Percentiles rank a stretch among this genome's conserved stretches.
These are phyloP conservation scores for Citrus trifoliata DNA, from an alignment of 345 rosid genomes.

Conservation along the genomic window DNA sequence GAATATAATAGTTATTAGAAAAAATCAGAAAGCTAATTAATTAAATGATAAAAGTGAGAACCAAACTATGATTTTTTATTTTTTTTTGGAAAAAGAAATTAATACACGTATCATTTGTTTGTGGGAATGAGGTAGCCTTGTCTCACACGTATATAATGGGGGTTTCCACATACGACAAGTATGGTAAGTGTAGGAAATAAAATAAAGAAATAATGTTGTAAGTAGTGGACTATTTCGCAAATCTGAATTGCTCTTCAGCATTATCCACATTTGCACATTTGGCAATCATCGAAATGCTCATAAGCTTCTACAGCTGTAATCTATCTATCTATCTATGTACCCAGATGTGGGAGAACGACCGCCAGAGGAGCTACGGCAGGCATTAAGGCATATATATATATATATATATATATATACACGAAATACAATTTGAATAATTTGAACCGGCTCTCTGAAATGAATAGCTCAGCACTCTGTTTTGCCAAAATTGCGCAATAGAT, in stretches of 20 bases:
- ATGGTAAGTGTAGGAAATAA: background rate
- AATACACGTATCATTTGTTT: background rate
- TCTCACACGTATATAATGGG: background rate
- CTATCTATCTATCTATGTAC: too few relatives aligned
- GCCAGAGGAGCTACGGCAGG: too few relatives aligned
- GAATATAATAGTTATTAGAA: too few relatives aligned
- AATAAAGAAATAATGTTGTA: background rate
- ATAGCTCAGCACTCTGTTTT: background rate
- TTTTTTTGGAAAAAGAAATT: too few relatives aligned
- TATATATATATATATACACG: too few relatives aligned
- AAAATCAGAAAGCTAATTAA: too few relatives aligned
- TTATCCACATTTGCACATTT: background rate
- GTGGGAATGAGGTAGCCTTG: background rate
- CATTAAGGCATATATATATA: too few relatives aligned
- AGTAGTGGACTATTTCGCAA: background rate
- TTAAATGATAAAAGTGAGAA: background rate
- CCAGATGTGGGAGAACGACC: background rate
- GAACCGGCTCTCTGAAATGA: background rate
- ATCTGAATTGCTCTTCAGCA: background rate
- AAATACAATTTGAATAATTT: too few relatives aligned
- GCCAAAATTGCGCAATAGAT: background rate
- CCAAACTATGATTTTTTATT: background rate
- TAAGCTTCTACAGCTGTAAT: background rate
- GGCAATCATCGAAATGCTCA: background rate
- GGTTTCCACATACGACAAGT: background rate